Conservation (phyloP, 768 basidiomycete species). For the Trichaptum fuscoviolaceum region DNA sequence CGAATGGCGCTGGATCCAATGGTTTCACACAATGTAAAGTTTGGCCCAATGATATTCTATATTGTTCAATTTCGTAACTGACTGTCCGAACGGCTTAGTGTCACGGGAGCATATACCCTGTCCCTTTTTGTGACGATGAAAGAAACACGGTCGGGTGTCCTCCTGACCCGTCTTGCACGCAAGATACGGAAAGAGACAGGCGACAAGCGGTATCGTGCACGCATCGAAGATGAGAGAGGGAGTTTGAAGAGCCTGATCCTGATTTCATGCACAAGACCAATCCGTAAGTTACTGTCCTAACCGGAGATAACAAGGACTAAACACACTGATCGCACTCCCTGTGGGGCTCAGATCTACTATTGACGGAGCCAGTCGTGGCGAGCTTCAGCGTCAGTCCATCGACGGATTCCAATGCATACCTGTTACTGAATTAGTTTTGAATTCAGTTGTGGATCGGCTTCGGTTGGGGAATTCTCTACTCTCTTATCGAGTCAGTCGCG, state of each 20-base stretch:
- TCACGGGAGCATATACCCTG: conserved; percentile 46
- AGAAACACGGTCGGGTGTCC: conserved; percentile 70
- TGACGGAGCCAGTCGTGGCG: conserved; percentile 69
- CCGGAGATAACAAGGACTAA: conserved; percentile 6
- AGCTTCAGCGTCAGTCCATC: conserved; percentile 57
- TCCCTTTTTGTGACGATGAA: conserved; percentile 50
- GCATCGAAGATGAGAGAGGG: conserved; percentile 57
- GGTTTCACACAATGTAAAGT: conserved; percentile 36
- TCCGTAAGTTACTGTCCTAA: conserved; percentile 43
- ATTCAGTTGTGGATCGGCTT: conserved; percentile 66
- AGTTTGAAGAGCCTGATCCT: conserved; percentile 55
- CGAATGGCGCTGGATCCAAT: conserved; percentile 81
- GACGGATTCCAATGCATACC: conserved; percentile 6
- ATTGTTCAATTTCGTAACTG: background rate
- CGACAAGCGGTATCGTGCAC: conserved; percentile 54
- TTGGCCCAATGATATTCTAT: background rate
- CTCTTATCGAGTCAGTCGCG: conserved; percentile 55
- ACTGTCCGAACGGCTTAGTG: conserved; percentile 28
- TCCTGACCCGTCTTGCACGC: conserved; percentile 61
- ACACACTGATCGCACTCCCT: background rate
- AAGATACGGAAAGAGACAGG: conserved; percentile 61
- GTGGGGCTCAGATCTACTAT: conserved; percentile 44
- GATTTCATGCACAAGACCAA: conserved; percentile 64
- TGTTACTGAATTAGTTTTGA: background rate
- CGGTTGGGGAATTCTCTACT: conserved; percentile 72